These are phyloP conservation scores for Hymenoscyphus scutula DNA, from an alignment of 2,329 filamentous ascomycete species.

Conservation along the genomic window DNA sequence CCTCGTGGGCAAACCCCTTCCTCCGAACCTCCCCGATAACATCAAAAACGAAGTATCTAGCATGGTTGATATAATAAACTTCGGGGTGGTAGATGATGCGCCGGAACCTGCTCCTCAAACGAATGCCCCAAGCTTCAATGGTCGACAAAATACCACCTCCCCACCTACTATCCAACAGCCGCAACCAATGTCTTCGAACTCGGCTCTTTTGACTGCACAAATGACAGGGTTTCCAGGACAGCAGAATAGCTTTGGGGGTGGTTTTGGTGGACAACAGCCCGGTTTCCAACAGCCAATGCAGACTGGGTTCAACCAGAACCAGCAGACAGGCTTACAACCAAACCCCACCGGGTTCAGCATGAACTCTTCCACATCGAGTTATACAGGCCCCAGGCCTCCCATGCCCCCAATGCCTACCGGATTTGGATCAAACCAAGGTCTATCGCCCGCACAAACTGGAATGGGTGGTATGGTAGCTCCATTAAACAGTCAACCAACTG, in stretches of 20 bases:
- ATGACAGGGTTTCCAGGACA: constrained; percentile 64
- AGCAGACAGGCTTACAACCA: constrained; percentile 58
- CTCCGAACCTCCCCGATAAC: constrained; percentile 71
- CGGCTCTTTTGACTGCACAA: constrained; percentile 61
- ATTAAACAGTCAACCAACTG: constrained; percentile 91
- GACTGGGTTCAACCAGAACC: constrained; percentile 53
- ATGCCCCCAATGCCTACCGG: constrained; percentile 79
- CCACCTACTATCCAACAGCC: constrained; percentile 63
- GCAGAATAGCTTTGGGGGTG: constrained; percentile 46
- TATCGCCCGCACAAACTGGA: constrained; percentile 64
- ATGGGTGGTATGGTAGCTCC: constrained; percentile 52
- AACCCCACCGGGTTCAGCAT: constrained; percentile 71
- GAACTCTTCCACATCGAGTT: constrained; percentile 75
- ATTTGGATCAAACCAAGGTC: constrained; percentile 61
- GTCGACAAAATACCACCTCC: constrained; percentile 49
- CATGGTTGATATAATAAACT: constrained; percentile 99
- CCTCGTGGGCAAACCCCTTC: constrained; percentile 81
- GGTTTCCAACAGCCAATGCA: constrained; percentile 47
- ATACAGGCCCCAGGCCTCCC: constrained; percentile 74
- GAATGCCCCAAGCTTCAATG: constrained; percentile 70
- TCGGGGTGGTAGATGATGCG: constrained; percentile 77
- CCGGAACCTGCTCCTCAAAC: constrained; percentile 50
- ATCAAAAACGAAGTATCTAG: constrained; percentile 97
- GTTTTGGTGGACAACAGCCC: constrained; percentile 42
- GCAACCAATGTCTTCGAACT: constrained; percentile 71